Conservation (phyloP, 306 rosid species). For the Neltuma alba region DNA sequence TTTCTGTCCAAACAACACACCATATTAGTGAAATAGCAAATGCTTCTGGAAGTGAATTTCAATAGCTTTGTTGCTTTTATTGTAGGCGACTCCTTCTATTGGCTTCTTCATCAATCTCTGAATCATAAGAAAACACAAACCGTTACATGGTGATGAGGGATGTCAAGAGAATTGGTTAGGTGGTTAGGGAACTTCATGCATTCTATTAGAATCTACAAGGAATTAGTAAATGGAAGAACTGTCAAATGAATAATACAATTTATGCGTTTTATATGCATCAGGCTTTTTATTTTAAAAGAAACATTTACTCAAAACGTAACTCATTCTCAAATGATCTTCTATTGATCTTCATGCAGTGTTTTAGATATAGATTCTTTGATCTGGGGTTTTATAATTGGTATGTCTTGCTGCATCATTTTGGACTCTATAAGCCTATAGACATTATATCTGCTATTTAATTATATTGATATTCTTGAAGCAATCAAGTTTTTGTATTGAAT, state of each 20-base stretch:
- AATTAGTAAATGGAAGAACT: not conserved
- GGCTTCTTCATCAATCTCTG: constrained; percentile 33
- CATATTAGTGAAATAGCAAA: not conserved
- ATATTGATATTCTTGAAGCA: not conserved
- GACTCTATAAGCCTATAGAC: not conserved
- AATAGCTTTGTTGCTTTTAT: constrained; percentile 35
- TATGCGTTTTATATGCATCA: no score
- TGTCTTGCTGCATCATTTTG: not conserved
- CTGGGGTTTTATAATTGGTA: not conserved
- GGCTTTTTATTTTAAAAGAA: no score
- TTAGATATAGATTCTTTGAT: not conserved
- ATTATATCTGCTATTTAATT: not conserved
- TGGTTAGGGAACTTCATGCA: not conserved
- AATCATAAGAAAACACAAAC: constrained; percentile 17
- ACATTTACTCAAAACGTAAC: not conserved
- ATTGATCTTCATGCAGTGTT: not conserved
- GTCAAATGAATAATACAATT: not conserved
- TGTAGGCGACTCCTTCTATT: constrained; percentile 32
- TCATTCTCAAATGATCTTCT: not conserved
- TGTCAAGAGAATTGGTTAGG: not conserved
- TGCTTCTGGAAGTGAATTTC: constrained; percentile 17
- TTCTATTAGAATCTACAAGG: not conserved
- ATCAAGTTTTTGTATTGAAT: not conserved
- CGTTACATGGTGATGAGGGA: not conserved
- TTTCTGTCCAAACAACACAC: not conserved